A percentile compares a stretch with the other conserved stretches of the same genome.
phyloP scores from a whole-genome alignment of 371 early-diverging fungal genomes.

The Rhizopus stolonifer region DNA sequence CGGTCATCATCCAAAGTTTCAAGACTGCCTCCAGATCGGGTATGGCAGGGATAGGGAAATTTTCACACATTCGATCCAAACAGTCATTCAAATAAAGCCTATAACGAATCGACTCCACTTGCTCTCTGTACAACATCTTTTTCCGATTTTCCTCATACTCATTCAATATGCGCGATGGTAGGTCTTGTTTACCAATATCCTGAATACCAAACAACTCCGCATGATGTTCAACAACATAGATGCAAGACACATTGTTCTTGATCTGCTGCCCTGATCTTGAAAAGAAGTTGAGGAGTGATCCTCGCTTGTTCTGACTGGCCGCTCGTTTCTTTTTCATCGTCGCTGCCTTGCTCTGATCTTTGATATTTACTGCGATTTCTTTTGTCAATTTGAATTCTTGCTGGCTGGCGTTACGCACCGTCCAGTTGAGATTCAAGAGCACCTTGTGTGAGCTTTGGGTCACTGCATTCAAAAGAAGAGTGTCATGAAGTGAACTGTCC shows the following conservation, averaged over 20 bases:
- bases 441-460: slow-evolving; percentile 61
- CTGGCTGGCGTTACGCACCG: slow-evolving; percentile 42
- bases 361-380: slow-evolving; percentile 56
- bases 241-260: slow-evolving; percentile 31
- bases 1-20: slow-evolving; percentile 26
- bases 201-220: slow-evolving; percentile 51
- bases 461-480: slow-evolving; percentile 68
- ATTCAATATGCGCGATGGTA: slow-evolving; percentile 9
- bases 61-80: slow-evolving; percentile 15
- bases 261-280: slow-evolving; percentile 9
- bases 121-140: slow-evolving; percentile 6
- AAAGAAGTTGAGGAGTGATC: slow-evolving; percentile 28
- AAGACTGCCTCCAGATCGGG: slow-evolving; percentile 17
- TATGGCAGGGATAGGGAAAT: not conserved
- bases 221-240: slow-evolving; percentile 41
- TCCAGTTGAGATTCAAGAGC: slow-evolving; percentile 48
- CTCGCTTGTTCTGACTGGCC: slow-evolving; percentile 30
- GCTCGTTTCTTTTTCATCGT: slow-evolving; percentile 32
- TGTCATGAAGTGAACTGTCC: slow-evolving; percentile 85
- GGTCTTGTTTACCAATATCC: slow-evolving; percentile 20
- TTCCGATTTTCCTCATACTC: not conserved
- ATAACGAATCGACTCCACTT: slow-evolving; percentile 8
- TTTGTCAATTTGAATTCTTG: slow-evolving; percentile 48
- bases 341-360: slow-evolving; percentile 40
- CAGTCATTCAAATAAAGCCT: slow-evolving; percentile 15